A percentile compares a stretch with the other conserved stretches of the same genome.
Evolutionary conservation across 2,329 filamentous ascomycete genomes (phyloP).

Genomic region (Plenodomus tracheiphilus): DNA sequence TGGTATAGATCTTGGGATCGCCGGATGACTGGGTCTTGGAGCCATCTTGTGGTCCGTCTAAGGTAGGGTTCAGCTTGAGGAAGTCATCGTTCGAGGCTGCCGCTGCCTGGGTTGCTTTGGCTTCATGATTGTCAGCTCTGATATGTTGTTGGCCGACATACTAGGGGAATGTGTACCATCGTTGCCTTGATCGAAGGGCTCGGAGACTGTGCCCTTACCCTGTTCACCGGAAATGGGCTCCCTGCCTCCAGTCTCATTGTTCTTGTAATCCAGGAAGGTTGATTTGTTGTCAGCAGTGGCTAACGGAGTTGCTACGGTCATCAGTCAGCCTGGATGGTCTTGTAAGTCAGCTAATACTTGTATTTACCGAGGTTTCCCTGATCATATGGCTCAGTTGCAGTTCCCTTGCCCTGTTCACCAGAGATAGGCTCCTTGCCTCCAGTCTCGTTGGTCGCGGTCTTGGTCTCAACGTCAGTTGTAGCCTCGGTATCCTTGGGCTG

Average conservation of each 20-base stretch:
- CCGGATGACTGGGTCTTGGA: constrained; percentile 4
- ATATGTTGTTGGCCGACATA: not conserved
- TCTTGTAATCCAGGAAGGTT: constrained; percentile 15
- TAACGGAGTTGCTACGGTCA: constrained; percentile 18
- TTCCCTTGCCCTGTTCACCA: constrained; percentile 69
- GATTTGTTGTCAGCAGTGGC: constrained; percentile 7
- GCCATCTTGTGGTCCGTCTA: constrained; percentile 5
- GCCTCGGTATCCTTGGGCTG: constrained; percentile 14
- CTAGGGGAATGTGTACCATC: constrained; percentile 3
- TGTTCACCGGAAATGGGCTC: constrained; percentile 76
- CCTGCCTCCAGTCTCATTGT: constrained; percentile 45
- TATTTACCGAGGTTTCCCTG: constrained; percentile 67
- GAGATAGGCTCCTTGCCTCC: constrained; percentile 68
- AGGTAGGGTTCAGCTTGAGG: constrained; percentile 17
- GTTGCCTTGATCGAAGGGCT: constrained; percentile 82
- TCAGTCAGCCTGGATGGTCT: constrained; percentile 7
- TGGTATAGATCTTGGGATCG: constrained; percentile 15
- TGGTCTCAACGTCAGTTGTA: constrained; percentile 22
- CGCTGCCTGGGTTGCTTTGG: constrained; percentile 6
- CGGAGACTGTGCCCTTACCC: constrained; percentile 67
- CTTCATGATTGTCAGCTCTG: constrained; percentile 4
- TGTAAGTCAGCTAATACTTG: not conserved
- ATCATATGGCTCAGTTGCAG: constrained; percentile 73
- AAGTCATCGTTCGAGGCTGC: constrained; percentile 16
- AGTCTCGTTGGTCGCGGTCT: constrained; percentile 38